Evolutionary conservation across 73 alveolate species (phyloP).

Genomic region (Uronychia setigera): DNA sequence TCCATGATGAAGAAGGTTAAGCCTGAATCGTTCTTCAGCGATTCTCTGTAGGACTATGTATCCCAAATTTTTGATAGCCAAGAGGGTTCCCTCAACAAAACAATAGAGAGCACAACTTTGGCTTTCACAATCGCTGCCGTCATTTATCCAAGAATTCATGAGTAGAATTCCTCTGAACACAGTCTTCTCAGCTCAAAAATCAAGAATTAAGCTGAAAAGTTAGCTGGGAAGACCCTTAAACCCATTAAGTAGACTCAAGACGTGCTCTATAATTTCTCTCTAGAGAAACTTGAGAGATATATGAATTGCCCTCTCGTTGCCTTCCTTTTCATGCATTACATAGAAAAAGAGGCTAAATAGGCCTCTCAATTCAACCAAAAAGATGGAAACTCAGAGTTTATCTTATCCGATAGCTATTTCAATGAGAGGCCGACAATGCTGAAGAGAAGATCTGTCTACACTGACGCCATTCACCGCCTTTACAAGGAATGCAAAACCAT

Average conservation of each 20-base stretch:
- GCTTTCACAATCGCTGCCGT: not conserved
- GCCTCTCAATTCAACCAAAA: not conserved
- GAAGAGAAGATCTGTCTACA: too few species aligned
- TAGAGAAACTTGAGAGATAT: not conserved
- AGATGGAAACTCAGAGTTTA: not conserved
- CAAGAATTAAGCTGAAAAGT: too few species aligned
- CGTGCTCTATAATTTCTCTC: not conserved
- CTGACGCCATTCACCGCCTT: too few species aligned
- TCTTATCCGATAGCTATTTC: not conserved
- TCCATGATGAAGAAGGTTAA: not conserved
- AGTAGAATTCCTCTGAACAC: too few species aligned
- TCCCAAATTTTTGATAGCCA: too few species aligned
- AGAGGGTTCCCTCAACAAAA: too few species aligned
- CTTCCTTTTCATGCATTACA: not conserved
- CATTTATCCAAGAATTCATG: not conserved
- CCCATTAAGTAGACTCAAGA: not conserved
- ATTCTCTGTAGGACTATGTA: too few species aligned
- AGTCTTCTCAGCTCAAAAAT: too few species aligned
- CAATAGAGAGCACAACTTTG: not conserved
- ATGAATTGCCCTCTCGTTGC: not conserved
- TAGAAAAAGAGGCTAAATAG: not conserved
- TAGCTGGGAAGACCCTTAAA: too few species aligned
- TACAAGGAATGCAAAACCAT: too few species aligned
- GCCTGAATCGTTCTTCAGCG: not conserved
- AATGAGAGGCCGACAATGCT: not conserved